phyloP scores from a whole-genome alignment of 1,284 basidiomycete genomes.

The Ganoderma leucocontextum region DNA sequence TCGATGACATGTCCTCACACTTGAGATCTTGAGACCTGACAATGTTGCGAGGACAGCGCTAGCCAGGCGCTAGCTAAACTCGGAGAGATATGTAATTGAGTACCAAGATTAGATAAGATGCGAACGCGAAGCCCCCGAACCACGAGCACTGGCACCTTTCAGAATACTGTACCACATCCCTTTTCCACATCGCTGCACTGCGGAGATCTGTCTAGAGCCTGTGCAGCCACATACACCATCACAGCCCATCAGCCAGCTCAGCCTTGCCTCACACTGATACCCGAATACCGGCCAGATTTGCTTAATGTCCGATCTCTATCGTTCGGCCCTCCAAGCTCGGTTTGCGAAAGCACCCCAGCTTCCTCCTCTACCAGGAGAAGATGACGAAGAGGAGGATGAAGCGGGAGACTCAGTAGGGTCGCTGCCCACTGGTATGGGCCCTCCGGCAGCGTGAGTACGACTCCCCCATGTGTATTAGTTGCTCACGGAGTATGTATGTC shows the following conservation, averaged over 20 bases:
- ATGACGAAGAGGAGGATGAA: conserved; percentile 69
- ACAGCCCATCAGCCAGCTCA: background rate
- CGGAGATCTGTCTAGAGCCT: background rate
- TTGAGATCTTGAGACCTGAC: background rate
- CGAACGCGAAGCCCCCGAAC: background rate
- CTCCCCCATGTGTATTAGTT: conserved; percentile 10
- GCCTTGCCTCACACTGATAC: background rate
- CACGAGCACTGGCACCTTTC: background rate
- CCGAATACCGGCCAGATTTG: background rate
- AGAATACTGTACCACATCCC: background rate
- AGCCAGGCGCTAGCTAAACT: too few species aligned
- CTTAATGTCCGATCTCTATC: conserved; percentile 73
- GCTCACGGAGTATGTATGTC: background rate
- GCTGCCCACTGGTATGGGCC: conserved; percentile 65
- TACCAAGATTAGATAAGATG: conserved; percentile 5
- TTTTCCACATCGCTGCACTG: background rate
- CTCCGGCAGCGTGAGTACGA: conserved; percentile 63
- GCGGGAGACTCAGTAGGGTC: conserved; percentile 66
- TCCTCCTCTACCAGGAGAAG: conserved; percentile 56
- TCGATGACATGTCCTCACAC: too few species aligned
- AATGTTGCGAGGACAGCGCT: background rate
- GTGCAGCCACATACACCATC: background rate
- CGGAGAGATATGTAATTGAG: background rate
- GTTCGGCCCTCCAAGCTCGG: conserved; percentile 72
- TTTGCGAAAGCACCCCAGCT: conserved; percentile 71